Evolutionary conservation across 805 yeast species (phyloP).

Genomic region (Candida verbasci): DNA sequence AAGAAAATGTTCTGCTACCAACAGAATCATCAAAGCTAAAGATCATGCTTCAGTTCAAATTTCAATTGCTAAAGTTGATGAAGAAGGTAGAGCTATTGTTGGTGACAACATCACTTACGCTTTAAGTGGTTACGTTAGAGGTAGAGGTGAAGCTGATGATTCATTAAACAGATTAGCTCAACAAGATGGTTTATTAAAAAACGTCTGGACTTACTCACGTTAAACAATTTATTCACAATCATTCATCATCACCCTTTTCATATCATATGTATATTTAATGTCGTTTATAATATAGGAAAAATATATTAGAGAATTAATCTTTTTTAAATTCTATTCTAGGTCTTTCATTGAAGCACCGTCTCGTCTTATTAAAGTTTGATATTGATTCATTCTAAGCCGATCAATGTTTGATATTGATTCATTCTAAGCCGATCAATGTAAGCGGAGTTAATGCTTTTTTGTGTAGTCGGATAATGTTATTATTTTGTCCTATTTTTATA

Average conservation of each 20-base stretch:
- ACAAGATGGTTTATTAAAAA: constrained; percentile 95
- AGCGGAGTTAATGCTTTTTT: too few relatives aligned
- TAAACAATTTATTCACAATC: constrained; percentile 35
- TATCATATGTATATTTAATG: constrained; percentile 10
- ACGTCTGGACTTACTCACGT: constrained; percentile 94
- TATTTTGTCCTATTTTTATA: too few relatives aligned
- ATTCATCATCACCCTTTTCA: constrained; percentile 1
- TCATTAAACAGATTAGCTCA: constrained; percentile 99
- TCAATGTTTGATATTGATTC: too few relatives aligned
- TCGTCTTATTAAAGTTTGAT: too few relatives aligned
- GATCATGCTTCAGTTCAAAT: constrained; percentile 99
- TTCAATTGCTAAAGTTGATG: constrained; percentile 98
- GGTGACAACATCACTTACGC: constrained; percentile 93
- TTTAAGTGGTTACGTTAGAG: constrained; percentile 94
- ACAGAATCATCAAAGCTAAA: constrained; percentile 99
- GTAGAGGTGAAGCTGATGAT: constrained; percentile 99
- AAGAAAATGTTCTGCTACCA: constrained; percentile 99
- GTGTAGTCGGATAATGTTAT: too few relatives aligned
- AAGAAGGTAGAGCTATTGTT: constrained; percentile 89
- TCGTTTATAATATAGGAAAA: constrained; percentile 6
- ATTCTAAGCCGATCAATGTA: too few relatives aligned
- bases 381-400: too few relatives aligned
- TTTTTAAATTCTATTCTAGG: too few relatives aligned
- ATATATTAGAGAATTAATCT: constrained; percentile 4
- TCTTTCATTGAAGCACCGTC: too few relatives aligned